Evolutionary conservation across 148 eudicot genomes (phyloP).

Genomic region (Selenicereus undatus): DNA sequence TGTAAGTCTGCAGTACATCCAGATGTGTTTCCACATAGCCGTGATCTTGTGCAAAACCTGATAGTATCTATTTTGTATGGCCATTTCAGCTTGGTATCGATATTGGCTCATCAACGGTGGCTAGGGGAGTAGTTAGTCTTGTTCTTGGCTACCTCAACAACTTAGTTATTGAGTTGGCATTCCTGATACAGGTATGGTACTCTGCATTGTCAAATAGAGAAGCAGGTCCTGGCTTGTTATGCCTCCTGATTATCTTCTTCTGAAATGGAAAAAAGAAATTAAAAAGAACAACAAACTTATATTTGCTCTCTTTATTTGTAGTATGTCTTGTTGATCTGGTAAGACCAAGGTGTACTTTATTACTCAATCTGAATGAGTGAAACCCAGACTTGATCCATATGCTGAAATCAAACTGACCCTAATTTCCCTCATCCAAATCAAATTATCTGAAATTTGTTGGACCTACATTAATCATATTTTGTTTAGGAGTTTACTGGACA

Average conservation of each 20-base stretch:
- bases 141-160: slow-evolving; percentile 64
- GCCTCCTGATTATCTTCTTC: not conserved
- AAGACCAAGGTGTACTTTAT: too few species aligned
- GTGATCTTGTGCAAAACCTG: not conserved
- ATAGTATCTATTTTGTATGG: slow-evolving; percentile 5
- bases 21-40: not conserved
- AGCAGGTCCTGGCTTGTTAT: not conserved
- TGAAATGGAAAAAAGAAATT: not conserved
- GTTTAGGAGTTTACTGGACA: not conserved
- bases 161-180: slow-evolving; percentile 66
- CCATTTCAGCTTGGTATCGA: slow-evolving; percentile 54
- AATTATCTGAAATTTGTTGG: not conserved
- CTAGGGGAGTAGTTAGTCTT: slow-evolving; percentile 69
- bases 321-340: not conserved
- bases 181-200: slow-evolving; percentile 56
- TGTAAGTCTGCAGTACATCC: not conserved
- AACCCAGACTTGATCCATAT: not conserved
- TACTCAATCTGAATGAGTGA: not conserved
- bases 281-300: not conserved
- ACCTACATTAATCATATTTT: not conserved
- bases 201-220: not conserved
- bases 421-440: not conserved
- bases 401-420: not conserved
- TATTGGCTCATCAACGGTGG: slow-evolving; percentile 69
- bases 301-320: too few species aligned